Percentiles rank a stretch among this genome's conserved stretches.
Evolutionary conservation across 2,329 filamentous ascomycete genomes (phyloP).

Genomic region (Exserohilum rostratum): DNA sequence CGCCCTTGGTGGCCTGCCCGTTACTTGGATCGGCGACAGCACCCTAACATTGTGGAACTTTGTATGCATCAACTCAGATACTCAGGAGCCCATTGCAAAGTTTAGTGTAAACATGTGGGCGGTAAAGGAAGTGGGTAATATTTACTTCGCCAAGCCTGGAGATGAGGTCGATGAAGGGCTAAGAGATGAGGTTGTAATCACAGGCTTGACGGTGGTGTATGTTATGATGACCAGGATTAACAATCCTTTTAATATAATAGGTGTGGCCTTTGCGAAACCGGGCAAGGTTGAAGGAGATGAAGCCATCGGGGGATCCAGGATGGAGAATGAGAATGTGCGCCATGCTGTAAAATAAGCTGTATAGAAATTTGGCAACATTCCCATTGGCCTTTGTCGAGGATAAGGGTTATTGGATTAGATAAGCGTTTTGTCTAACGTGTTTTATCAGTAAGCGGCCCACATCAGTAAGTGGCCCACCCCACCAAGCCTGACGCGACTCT

Average conservation of each 20-base stretch:
- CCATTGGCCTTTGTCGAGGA: too few species aligned
- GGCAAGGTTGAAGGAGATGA: constrained; percentile 16
- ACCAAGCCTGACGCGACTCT: too few species aligned
- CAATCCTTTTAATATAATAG: constrained; percentile 24
- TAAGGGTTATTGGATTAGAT: too few species aligned
- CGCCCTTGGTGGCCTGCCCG: constrained; percentile 3
- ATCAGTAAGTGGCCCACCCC: too few species aligned
- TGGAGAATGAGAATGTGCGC: too few species aligned
- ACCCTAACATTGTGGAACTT: constrained; percentile 28
- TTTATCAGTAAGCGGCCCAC: too few species aligned
- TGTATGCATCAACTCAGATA: constrained; percentile 20
- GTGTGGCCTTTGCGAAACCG: constrained; percentile 23
- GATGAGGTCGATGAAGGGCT: too few species aligned
- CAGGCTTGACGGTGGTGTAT: constrained; percentile 26
- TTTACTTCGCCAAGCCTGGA: constrained; percentile 18
- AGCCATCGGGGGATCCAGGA: too few species aligned
- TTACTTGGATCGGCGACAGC: constrained; percentile 24
- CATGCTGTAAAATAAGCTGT: too few species aligned
- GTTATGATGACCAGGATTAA: constrained; percentile 27
- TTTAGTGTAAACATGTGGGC: constrained; percentile 26
- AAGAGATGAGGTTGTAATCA: constrained; percentile 25
- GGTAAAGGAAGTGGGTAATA: constrained; percentile 25
- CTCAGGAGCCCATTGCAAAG: constrained; percentile 26
- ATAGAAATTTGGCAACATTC: too few species aligned
- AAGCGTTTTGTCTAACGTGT: too few species aligned